A percentile compares a stretch with the other conserved stretches of the same genome.
phyloP scores from a whole-genome alignment of 805 yeast genomes.

The Hyphopichia homilentoma region DNA sequence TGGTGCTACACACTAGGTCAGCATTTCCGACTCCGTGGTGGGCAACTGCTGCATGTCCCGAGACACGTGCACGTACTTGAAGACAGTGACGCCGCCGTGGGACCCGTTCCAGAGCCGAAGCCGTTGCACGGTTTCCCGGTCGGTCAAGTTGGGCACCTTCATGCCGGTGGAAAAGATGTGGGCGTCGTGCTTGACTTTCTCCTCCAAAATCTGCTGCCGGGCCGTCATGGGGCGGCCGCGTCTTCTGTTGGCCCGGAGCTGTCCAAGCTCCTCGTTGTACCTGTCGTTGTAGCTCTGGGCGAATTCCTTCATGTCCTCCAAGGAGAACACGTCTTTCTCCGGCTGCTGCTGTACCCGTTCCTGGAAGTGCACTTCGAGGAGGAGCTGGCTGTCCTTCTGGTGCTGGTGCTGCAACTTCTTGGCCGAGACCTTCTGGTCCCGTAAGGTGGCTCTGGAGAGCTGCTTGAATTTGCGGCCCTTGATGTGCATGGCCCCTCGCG shows the following conservation, averaged over 20 bases:
- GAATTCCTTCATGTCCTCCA: conserved; percentile 59
- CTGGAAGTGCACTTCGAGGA: conserved; percentile 58
- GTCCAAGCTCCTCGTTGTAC: conserved; percentile 72
- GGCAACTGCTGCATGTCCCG: conserved; percentile 25
- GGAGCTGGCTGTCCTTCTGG: conserved; percentile 56
- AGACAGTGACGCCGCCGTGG: conserved; percentile 66
- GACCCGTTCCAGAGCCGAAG: conserved; percentile 80
- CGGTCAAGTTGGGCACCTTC: conserved; percentile 68
- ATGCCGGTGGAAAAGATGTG: conserved; percentile 66
- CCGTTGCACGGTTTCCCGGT: conserved; percentile 51
- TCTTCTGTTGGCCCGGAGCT: conserved; percentile 59
- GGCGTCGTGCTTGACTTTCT: conserved; percentile 55
- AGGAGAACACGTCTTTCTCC: conserved; percentile 34
- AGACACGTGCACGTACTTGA: conserved; percentile 45
- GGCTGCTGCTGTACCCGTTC: conserved; percentile 29
- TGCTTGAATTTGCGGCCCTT: conserved; percentile 86
- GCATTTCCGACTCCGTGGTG: conserved; percentile 17
- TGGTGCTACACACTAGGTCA: background rate
- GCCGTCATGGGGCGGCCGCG: conserved; percentile 83
- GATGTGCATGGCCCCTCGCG: conserved; percentile 68
- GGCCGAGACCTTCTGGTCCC: conserved; percentile 67
- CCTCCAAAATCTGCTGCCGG: conserved; percentile 65
- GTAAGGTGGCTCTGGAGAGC: conserved; percentile 77
- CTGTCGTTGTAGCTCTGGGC: conserved; percentile 62
- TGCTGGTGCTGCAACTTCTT: conserved; percentile 57